Percentiles rank a stretch among this genome's conserved stretches.
These are phyloP conservation scores for Talaromyces sp. DNA, from an alignment of 2,329 filamentous ascomycete species.

Conservation along the genomic window DNA sequence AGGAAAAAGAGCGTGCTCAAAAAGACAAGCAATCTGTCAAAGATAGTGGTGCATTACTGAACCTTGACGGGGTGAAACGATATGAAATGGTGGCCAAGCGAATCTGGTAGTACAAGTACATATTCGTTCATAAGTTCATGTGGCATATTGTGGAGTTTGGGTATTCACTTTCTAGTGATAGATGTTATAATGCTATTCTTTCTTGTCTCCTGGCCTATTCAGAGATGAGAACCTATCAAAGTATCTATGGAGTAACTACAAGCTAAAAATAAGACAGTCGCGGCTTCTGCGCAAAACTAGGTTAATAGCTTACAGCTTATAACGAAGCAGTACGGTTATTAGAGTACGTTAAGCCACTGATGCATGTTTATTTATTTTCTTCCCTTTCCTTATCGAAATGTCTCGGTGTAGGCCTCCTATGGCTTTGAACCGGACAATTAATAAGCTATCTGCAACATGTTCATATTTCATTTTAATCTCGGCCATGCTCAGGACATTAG, in stretches of 20 bases:
- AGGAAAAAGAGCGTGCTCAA: constrained; percentile 62
- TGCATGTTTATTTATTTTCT: no score
- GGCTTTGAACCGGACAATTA: no score
- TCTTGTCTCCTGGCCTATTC: neutral
- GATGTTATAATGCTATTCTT: neutral
- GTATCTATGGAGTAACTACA: no score
- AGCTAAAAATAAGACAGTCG: neutral
- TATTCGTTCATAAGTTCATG: neutral
- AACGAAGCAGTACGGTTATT: no score
- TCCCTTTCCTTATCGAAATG: no score
- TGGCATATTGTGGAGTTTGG: neutral
- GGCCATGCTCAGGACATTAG: no score
- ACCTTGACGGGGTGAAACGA: constrained; percentile 65
- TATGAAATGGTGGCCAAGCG: constrained; percentile 97
- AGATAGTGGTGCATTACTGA: constrained; percentile 50
- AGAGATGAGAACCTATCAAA: no score
- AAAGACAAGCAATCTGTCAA: constrained; percentile 51
- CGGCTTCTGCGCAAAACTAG: neutral
- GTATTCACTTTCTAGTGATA: neutral
- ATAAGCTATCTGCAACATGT: no score
- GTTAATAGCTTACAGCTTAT: no score
- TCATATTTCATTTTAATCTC: no score
- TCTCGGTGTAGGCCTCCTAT: no score
- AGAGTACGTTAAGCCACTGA: no score
- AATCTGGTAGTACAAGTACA: constrained; percentile 69